Conservation (phyloP, 2,329 filamentous ascomycete species). For the Botrytis squamosa region DNA sequence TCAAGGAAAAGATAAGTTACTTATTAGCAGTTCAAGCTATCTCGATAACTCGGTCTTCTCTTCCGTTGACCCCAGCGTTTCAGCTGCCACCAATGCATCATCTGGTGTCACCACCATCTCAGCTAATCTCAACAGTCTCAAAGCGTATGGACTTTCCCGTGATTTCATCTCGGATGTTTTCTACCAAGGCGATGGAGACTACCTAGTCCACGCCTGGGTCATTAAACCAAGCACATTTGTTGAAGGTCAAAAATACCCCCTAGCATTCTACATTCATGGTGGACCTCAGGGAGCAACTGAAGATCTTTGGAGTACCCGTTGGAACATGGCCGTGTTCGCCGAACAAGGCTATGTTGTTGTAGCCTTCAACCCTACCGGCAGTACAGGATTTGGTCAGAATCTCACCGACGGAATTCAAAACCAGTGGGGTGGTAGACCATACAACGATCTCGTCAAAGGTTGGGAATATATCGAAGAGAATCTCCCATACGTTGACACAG, state of each 20-base stretch:
- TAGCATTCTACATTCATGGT: constrained; percentile 76
- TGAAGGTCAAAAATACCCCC: constrained; percentile 67
- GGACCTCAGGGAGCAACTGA: constrained; percentile 75
- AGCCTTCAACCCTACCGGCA: constrained; percentile 73
- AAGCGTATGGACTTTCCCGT: constrained; percentile 29
- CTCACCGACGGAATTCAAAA: constrained; percentile 53
- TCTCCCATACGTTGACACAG: constrained; percentile 64
- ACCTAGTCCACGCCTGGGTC: constrained; percentile 31
- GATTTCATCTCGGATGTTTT: constrained; percentile 31
- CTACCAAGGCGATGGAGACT: constrained; percentile 31
- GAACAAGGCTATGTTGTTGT: constrained; percentile 83
- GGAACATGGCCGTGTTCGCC: constrained; percentile 81
- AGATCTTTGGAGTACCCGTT: constrained; percentile 75
- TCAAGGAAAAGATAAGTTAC: constrained; percentile 42
- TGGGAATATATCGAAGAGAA: constrained; percentile 68
- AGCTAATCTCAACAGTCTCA: constrained; percentile 26
- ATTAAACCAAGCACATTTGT: constrained; percentile 50
- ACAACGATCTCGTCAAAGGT: constrained; percentile 73
- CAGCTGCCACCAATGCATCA: constrained; percentile 26
- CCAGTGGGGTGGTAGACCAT: constrained; percentile 58
- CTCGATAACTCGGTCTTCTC: constrained; percentile 70
- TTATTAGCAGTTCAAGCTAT: constrained; percentile 61
- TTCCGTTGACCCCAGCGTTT: constrained; percentile 40
- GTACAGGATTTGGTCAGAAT: constrained; percentile 73
- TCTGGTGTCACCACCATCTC: constrained; percentile 26